Percentiles rank a stretch among this genome's conserved stretches.
phyloP scores from a whole-genome alignment of 257 asterid genomes.

The Plantago ovata region DNA sequence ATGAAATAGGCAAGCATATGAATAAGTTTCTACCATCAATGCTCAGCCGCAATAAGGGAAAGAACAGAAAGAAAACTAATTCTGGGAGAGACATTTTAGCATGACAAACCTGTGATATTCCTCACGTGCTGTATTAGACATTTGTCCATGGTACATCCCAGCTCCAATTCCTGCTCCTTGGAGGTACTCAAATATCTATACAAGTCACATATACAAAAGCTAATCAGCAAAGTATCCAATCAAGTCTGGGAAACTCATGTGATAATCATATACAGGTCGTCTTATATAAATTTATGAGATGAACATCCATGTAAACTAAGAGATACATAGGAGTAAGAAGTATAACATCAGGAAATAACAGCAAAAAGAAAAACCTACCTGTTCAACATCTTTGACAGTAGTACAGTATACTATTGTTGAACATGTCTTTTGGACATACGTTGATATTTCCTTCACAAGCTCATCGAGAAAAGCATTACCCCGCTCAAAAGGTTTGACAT shows the following conservation, averaged over 20 bases:
- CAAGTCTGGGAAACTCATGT: background rate
- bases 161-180: constrained; percentile 53
- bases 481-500: constrained; percentile 58
- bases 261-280: background rate
- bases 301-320: constrained; percentile 3
- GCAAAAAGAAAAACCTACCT: constrained; percentile 34
- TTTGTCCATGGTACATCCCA: constrained; percentile 89
- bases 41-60: constrained; percentile 7
- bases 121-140: constrained; percentile 82
- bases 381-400: constrained; percentile 82
- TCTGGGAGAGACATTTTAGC: constrained; percentile 4
- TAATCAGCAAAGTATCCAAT: constrained; percentile 4
- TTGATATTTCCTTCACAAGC: constrained; percentile 56
- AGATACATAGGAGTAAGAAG: constrained; percentile 1
- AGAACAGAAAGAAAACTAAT: constrained; percentile 1
- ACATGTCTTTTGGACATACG: constrained; percentile 43
- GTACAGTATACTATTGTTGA: constrained; percentile 86
- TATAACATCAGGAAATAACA: constrained; percentile 14
- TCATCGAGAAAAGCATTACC: constrained; percentile 52
- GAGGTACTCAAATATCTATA: constrained; percentile 58
- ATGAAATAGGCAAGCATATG: background rate
- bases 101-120: constrained; percentile 68
- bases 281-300: background rate
- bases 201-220: constrained; percentile 21
- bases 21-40: constrained; percentile 10